Evolutionary conservation across 2,329 filamentous ascomycete genomes (phyloP).

Genomic region (Didymella lethalis): DNA sequence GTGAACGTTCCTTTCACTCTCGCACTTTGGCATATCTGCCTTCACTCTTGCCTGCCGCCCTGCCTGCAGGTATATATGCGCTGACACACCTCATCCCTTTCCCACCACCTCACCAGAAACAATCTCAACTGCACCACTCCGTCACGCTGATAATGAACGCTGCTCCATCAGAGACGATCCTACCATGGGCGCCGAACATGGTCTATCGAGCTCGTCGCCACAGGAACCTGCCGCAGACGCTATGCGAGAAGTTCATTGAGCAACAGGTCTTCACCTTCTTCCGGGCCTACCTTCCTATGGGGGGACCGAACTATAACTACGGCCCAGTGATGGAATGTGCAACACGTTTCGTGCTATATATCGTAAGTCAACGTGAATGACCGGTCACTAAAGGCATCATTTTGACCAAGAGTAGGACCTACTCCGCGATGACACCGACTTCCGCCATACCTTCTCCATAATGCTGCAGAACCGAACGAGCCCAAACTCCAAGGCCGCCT

Average conservation of each 20-base stretch:
- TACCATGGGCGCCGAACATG: conserved; percentile 10
- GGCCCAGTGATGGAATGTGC: conserved; percentile 7
- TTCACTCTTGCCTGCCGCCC: not conserved
- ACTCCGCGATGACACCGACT: not conserved
- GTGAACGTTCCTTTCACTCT: too few species aligned
- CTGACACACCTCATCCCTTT: not conserved
- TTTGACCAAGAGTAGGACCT: not conserved
- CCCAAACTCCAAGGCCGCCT: not conserved
- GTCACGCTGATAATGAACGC: not conserved
- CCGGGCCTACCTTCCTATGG: not conserved
- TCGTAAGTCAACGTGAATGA: not conserved
- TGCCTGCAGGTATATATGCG: not conserved
- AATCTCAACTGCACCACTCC: not conserved
- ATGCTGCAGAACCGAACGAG: not conserved
- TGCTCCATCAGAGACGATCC: not conserved
- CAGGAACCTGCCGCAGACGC: not conserved
- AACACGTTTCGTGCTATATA: not conserved
- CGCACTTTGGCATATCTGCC: too few species aligned
- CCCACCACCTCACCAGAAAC: not conserved
- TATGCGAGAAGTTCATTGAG: conserved; percentile 5
- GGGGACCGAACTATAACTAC: conserved; percentile 1
- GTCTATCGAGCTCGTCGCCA: not conserved
- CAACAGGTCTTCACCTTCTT: conserved; percentile 1
- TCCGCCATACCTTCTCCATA: not conserved
- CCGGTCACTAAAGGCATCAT: too few species aligned